Percentiles rank a stretch among this genome's conserved stretches.
Conservation (phyloP, 345 rosid genomes). For the Arabidopsis suecica region DNA sequence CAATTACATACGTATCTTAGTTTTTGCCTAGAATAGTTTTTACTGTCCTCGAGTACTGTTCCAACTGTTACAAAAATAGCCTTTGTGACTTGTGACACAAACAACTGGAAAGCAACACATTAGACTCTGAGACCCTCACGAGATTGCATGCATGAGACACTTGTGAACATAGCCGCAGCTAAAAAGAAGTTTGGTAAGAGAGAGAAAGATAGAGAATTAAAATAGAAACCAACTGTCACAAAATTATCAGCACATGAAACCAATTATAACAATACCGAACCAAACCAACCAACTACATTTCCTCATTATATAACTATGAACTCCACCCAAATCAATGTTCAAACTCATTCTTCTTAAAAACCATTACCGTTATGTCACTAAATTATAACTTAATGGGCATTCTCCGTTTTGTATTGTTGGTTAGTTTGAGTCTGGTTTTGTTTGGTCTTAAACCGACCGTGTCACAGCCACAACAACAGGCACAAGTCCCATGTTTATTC, state of each 20-base stretch:
- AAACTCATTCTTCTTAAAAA: slow-evolving; percentile 22
- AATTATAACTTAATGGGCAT: slow-evolving; percentile 14
- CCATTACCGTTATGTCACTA: background rate
- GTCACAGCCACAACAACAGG: slow-evolving; percentile 49
- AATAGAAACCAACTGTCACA: slow-evolving; percentile 37
- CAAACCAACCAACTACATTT: slow-evolving; percentile 39
- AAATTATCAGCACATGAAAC: slow-evolving; percentile 36
- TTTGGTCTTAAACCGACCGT: slow-evolving; percentile 44
- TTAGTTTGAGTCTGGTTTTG: slow-evolving; percentile 40
- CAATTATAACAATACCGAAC: slow-evolving; percentile 37
- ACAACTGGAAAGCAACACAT: slow-evolving; percentile 43
- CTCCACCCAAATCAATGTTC: slow-evolving; percentile 22
- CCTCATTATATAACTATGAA: slow-evolving; percentile 25
- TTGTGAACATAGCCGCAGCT: slow-evolving; percentile 40
- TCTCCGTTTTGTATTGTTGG: slow-evolving; percentile 24
- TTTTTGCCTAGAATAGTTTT: slow-evolving; percentile 1
- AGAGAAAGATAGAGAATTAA: background rate
- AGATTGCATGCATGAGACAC: slow-evolving; percentile 41
- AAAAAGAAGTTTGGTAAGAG: slow-evolving; percentile 25
- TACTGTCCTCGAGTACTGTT: background rate
- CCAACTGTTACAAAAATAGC: slow-evolving; percentile 25
- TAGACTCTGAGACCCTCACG: slow-evolving; percentile 39
- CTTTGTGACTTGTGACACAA: slow-evolving; percentile 36
- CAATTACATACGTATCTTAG: slow-evolving; percentile 1
- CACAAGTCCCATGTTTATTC: slow-evolving; percentile 82